phyloP scores from a whole-genome alignment of 2,329 filamentous ascomycete genomes.

The Emergomyces pasteurianus region DNA sequence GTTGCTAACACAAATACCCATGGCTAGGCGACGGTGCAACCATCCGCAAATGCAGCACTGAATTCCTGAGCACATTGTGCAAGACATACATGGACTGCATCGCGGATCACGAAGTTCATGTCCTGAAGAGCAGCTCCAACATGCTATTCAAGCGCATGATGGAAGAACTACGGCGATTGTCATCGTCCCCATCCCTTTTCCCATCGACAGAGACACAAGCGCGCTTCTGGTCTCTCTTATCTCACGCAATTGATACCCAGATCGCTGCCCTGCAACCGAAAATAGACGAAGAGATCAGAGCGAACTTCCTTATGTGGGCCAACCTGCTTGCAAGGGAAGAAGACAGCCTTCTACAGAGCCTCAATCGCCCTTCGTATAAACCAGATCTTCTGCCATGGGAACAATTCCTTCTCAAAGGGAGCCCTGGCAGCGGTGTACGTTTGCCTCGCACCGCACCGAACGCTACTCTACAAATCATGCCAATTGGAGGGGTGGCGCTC shows the following conservation, averaged over 20 bases:
- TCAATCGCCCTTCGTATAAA: slow-evolving; percentile 7
- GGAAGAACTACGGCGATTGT: slow-evolving; percentile 2
- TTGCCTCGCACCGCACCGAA: slow-evolving; percentile 3
- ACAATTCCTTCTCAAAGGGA: slow-evolving; percentile 10
- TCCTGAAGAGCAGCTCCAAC: background rate
- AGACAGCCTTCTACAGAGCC: background rate
- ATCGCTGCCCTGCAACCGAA: background rate
- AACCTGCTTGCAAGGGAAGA: slow-evolving; percentile 4
- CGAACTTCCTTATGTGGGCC: background rate
- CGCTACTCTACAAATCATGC: slow-evolving; percentile 6
- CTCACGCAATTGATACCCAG: background rate
- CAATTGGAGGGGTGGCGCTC: slow-evolving; percentile 7
- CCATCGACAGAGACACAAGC: background rate
- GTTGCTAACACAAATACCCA: background rate
- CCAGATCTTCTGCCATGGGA: slow-evolving; percentile 7
- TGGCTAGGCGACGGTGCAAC: background rate
- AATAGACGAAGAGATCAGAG: background rate
- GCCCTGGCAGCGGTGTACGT: slow-evolving; percentile 7
- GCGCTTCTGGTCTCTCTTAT: slow-evolving; percentile 2
- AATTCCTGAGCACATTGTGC: slow-evolving; percentile 4
- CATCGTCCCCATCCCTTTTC: slow-evolving; percentile 4
- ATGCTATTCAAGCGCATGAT: background rate
- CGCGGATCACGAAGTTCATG: background rate
- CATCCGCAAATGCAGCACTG: slow-evolving; percentile 6
- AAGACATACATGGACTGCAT: slow-evolving; percentile 2